Conservation (phyloP, 495 filamentous ascomycete species). For the Tuber brumale region DNA sequence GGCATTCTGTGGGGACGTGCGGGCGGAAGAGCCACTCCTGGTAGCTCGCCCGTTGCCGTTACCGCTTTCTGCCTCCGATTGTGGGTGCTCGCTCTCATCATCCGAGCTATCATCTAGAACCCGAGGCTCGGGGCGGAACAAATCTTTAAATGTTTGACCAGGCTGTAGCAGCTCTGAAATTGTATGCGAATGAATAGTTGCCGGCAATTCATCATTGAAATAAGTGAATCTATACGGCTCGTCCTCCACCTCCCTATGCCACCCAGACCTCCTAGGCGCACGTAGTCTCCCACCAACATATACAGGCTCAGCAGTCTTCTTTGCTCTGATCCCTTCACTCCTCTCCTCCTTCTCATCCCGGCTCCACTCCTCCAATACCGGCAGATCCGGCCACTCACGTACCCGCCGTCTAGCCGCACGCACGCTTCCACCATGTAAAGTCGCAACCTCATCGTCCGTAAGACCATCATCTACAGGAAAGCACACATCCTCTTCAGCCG, state of each 20-base stretch:
- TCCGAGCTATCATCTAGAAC: slow-evolving; percentile 58
- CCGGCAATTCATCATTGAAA: slow-evolving; percentile 92
- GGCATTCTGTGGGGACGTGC: slow-evolving; percentile 29
- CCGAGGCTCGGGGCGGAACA: slow-evolving; percentile 72
- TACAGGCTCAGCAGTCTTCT: slow-evolving; percentile 88
- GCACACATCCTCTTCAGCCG: slow-evolving; percentile 75
- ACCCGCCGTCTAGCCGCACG: slow-evolving; percentile 44
- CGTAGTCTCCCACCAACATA: slow-evolving; percentile 81
- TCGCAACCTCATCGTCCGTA: slow-evolving; percentile 44
- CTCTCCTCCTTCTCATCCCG: slow-evolving; percentile 82
- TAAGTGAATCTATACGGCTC: slow-evolving; percentile 94
- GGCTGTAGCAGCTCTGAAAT: slow-evolving; percentile 86
- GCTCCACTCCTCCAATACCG: slow-evolving; percentile 83
- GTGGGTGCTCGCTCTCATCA: slow-evolving; percentile 47
- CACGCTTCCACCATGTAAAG: slow-evolving; percentile 26
- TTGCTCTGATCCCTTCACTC: slow-evolving; percentile 76
- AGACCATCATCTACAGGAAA: slow-evolving; percentile 52
- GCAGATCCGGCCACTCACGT: slow-evolving; percentile 62
- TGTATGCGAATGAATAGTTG: slow-evolving; percentile 89
- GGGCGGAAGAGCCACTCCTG: slow-evolving; percentile 9
- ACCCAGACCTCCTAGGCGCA: slow-evolving; percentile 63
- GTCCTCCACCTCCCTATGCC: slow-evolving; percentile 85
- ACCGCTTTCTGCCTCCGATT: slow-evolving; percentile 27
- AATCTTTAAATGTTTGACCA: slow-evolving; percentile 70
- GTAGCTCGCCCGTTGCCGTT: slow-evolving; percentile 34